A percentile compares a stretch with the other conserved stretches of the same genome.
Evolutionary conservation across 169 alveolate genomes (phyloP).

Genomic region (Eimeria maxima): DNA sequence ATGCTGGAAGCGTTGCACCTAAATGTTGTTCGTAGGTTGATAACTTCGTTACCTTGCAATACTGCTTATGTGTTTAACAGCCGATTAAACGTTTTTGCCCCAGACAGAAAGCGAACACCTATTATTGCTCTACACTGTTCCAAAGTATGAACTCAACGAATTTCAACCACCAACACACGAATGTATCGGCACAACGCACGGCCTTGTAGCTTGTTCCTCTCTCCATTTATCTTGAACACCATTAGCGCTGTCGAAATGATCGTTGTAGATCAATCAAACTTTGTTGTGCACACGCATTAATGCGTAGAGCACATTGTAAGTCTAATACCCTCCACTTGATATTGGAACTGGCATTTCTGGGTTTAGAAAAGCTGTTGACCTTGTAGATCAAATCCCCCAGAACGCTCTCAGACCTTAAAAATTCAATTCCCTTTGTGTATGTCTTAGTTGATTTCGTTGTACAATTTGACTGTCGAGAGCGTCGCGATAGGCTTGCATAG

Average conservation of each 20-base stretch:
- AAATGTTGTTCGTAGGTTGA: background rate
- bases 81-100: background rate
- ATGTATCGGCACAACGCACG: background rate
- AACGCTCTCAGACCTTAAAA: background rate
- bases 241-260: too few species aligned
- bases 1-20: background rate
- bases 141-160: background rate
- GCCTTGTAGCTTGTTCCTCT: background rate
- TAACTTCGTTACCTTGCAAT: background rate
- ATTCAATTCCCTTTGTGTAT: background rate
- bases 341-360: background rate
- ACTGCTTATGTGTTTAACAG: background rate
- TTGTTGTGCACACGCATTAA: background rate
- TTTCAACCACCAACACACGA: background rate
- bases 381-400: background rate
- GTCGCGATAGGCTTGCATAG: conserved; percentile 59
- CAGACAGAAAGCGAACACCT: background rate
- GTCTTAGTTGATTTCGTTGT: background rate
- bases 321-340: background rate
- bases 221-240: background rate
- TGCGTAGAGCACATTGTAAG: background rate
- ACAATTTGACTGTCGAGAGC: conserved; percentile 59
- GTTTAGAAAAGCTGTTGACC: background rate
- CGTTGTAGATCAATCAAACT: too few species aligned
- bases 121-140: background rate